phyloP scores from a whole-genome alignment of 352 stramenopile genomes.

The Globisporangium iwayamae region DNA sequence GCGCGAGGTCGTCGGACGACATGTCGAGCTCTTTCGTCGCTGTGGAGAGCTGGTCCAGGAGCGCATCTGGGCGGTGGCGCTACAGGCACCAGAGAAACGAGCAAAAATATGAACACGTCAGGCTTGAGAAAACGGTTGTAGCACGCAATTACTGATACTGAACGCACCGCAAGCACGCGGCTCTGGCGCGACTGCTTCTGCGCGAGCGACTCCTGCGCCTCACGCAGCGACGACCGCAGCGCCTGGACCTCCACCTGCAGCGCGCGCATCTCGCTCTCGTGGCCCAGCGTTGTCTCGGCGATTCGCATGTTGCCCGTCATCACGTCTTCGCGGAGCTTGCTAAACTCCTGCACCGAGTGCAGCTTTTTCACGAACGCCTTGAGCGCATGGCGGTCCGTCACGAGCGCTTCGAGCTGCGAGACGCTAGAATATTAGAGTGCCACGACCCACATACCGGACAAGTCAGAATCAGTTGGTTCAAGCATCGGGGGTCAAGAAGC shows the following conservation, averaged over 20 bases:
- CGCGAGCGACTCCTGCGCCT: slow-evolving; percentile 49
- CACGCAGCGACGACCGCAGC: slow-evolving; percentile 43
- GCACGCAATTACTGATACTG: not conserved
- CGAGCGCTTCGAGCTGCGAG: slow-evolving; percentile 62
- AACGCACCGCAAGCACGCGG: slow-evolving; percentile 57
- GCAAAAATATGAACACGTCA: not conserved
- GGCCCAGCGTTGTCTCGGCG: slow-evolving; percentile 59
- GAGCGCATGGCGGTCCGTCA: slow-evolving; percentile 51
- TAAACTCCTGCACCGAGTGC: slow-evolving; percentile 61
- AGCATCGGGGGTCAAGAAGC: not conserved
- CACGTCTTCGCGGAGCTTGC: slow-evolving; percentile 66
- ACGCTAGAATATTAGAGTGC: slow-evolving; percentile 5
- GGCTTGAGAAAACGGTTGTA: not conserved
- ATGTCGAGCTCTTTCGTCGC: slow-evolving; percentile 60
- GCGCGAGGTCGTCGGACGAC: slow-evolving; percentile 67
- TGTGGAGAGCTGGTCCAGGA: slow-evolving; percentile 64
- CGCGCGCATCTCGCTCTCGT: slow-evolving; percentile 46
- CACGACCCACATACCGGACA: not conserved
- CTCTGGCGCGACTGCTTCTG: slow-evolving; percentile 73
- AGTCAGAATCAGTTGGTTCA: not conserved
- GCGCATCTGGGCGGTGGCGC: slow-evolving; percentile 62
- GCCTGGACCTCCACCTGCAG: slow-evolving; percentile 50
- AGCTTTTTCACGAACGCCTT: slow-evolving; percentile 65
- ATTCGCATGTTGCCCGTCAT: slow-evolving; percentile 78
- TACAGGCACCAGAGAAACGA: slow-evolving; percentile 19